Percentiles rank a stretch among this genome's conserved stretches.
Evolutionary conservation across 805 yeast species (phyloP).

Genomic region (Suhomyces faveliae): DNA sequence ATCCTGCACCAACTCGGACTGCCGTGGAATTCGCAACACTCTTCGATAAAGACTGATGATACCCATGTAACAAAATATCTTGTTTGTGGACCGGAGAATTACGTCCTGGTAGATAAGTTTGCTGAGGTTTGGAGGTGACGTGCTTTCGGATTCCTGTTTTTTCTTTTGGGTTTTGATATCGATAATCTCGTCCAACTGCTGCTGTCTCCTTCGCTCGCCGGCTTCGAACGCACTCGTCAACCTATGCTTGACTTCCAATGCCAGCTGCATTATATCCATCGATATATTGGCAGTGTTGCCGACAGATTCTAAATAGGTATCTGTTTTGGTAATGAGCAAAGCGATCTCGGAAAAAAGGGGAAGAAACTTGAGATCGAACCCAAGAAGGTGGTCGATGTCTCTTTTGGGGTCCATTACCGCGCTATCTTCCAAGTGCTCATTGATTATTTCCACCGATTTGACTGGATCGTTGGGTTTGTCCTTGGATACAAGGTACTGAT

Average conservation of each 20-base stretch:
- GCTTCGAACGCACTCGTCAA: slow-evolving; percentile 18
- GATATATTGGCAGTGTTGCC: slow-evolving; percentile 15
- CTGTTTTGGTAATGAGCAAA: slow-evolving; percentile 29
- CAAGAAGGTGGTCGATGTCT: slow-evolving; percentile 61
- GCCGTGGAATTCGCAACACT: slow-evolving; percentile 47
- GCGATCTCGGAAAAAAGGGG: slow-evolving; percentile 56
- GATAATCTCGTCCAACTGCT: slow-evolving; percentile 20
- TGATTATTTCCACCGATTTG: slow-evolving; percentile 20
- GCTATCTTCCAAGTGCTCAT: neutral
- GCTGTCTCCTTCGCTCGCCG: slow-evolving; percentile 29
- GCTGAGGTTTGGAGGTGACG: slow-evolving; percentile 17
- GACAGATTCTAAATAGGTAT: slow-evolving; percentile 14
- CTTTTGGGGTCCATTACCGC: slow-evolving; percentile 21
- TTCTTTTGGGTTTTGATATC: slow-evolving; percentile 10
- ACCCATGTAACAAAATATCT: slow-evolving; percentile 52
- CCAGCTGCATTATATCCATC: slow-evolving; percentile 25
- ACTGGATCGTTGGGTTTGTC: slow-evolving; percentile 20
- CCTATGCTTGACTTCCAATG: slow-evolving; percentile 36
- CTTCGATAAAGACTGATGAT: slow-evolving; percentile 57
- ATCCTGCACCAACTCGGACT: slow-evolving; percentile 48
- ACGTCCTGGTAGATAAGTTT: slow-evolving; percentile 30
- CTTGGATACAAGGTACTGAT: slow-evolving; percentile 27
- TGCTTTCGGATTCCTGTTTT: slow-evolving; percentile 2
- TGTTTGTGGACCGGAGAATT: slow-evolving; percentile 48
- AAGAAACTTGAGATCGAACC: slow-evolving; percentile 63